Percentiles rank a stretch among this genome's conserved stretches.
Conservation (phyloP, 2,329 filamentous ascomycete species). For the Tolypocladium endophyticum region DNA sequence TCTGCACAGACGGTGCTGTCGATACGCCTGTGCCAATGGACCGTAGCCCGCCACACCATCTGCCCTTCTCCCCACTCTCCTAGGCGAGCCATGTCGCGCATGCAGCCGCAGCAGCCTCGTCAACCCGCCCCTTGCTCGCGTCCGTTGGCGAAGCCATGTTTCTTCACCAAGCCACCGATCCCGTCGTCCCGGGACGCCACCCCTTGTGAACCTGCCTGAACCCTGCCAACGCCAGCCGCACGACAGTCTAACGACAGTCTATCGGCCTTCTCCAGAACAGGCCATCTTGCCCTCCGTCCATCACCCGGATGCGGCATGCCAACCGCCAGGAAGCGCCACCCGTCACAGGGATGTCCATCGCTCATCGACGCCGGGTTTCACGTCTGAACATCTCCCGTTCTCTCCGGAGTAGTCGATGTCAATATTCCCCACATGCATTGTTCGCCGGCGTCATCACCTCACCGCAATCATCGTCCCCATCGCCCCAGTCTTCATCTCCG, state of each 20-base stretch:
- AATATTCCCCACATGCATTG: neutral
- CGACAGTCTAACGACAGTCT: neutral
- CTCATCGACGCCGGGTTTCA: neutral
- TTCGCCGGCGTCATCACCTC: neutral
- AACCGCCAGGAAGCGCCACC: neutral
- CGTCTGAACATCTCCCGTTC: neutral
- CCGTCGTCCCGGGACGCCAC: neutral
- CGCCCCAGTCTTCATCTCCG: neutral
- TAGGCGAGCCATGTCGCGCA: neutral
- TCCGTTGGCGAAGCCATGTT: neutral
- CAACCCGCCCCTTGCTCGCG: neutral
- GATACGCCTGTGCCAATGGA: neutral
- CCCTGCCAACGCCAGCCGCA: neutral
- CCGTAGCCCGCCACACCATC: neutral
- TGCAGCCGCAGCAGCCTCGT: neutral
- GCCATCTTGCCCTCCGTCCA: neutral
- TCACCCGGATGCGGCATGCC: neutral
- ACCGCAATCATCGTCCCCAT: neutral
- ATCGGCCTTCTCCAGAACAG: neutral
- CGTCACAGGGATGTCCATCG: neutral
- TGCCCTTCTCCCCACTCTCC: neutral
- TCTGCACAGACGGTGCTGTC: neutral
- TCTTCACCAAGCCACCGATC: neutral
- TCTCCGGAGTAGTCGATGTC: neutral
- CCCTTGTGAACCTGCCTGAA: neutral